phyloP scores from a whole-genome alignment of 2,329 filamentous ascomycete genomes.

The Cordyceps cicadae region DNA sequence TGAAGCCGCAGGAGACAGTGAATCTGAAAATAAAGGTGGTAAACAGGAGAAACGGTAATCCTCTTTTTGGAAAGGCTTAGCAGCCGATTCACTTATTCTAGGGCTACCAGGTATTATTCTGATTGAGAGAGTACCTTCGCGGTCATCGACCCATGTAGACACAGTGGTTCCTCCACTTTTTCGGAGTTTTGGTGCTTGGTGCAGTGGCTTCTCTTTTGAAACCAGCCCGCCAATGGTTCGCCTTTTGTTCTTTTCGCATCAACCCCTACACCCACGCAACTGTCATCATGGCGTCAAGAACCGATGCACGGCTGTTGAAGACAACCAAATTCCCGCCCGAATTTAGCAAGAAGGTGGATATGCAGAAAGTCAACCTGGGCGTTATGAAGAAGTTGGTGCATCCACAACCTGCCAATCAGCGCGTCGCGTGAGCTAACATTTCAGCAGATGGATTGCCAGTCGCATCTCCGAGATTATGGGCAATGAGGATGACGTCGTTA shows the following conservation, averaged over 20 bases:
- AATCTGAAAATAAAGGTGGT: background rate
- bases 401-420: background rate
- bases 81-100: background rate
- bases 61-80: background rate
- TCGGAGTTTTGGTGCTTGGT: too few species aligned
- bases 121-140: too few species aligned
- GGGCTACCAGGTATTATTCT: too few species aligned
- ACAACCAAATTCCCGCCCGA: conserved; percentile 89
- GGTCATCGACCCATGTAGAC: too few species aligned
- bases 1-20: background rate
- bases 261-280: too few species aligned
- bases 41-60: background rate
- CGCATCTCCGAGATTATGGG: conserved; percentile 81
- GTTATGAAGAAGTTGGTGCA: conserved; percentile 86
- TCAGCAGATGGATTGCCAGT: conserved; percentile 77
- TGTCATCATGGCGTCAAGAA: conserved; percentile 64
- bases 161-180: too few species aligned
- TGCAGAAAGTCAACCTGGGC: conserved; percentile 91
- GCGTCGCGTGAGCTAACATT: conserved; percentile 13
- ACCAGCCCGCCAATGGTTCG: too few species aligned
- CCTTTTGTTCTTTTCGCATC: background rate
- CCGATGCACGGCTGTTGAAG: conserved; percentile 82
- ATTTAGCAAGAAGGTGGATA: conserved; percentile 94
- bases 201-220: too few species aligned
- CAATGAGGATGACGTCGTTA: conserved; percentile 93